Evolutionary conservation across 371 early-diverging fungal genomes (phyloP), one percentile per base, ranked within the genome.

Genomic region (Haplosporangium sp.): DNA sequence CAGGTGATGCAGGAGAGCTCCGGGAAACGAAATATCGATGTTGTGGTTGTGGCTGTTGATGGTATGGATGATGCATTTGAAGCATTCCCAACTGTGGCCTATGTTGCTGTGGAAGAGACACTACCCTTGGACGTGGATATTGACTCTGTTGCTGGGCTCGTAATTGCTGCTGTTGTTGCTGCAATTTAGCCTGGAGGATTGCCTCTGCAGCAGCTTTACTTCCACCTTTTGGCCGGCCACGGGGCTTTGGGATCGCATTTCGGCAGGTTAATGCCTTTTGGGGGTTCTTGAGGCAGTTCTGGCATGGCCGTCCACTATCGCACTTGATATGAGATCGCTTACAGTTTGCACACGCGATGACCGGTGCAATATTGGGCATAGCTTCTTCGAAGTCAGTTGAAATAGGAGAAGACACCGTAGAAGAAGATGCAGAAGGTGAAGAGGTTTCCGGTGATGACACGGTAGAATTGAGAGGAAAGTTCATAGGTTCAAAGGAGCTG

Each of bases 121-220:
- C 57, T 39, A 67, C 73, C 34, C 65, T 60, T 92, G 96, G 76
- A 92, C 96, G 71, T 92, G 93, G 53, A 90, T 81, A 42, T 86
- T 77, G 63, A 93, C 92, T 67, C 89, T 87, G 83, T 39, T 61
- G 60, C 11, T 64, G 62, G n/a, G 68, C 58, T 11, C 63, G 69
- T 8, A 65, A 64, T 17, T 77, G 73, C 27, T 68, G 72, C 7
- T 71, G 75, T 7, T 75, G 71, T 27, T 66, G 67, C 9, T 78
- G 67, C 10, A 71, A 5, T 27, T 55, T 71, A 5, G 76, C 76
- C 63, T 67, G 27, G 20, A 39, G 9, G n/a, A 75, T 61, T 10
- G 82, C 82, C 45, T 82, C 70, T 3, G 82, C 82, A 4, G 82
- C 82, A 15, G 82, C 82, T 69, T 82, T 82, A 58, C 82, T 82